phyloP scores from a whole-genome alignment of 257 asterid species.

The Eucommia ulmoides region DNA sequence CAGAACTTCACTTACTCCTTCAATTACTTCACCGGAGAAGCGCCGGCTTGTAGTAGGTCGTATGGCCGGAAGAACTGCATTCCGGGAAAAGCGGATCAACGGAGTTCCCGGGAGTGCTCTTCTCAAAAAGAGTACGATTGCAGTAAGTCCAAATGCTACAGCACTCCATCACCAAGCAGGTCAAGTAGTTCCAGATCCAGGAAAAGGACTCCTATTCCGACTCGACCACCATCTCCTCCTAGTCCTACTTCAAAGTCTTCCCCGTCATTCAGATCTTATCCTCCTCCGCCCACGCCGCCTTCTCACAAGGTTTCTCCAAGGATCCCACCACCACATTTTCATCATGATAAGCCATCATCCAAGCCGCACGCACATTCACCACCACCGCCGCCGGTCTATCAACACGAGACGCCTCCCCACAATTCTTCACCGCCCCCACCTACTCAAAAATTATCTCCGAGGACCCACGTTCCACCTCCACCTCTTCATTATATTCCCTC shows the following conservation, averaged over 20 bases:
- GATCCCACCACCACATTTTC: constrained; percentile 6
- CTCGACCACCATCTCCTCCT: not conserved
- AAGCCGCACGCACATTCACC: no score
- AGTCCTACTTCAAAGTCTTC: constrained; percentile 19
- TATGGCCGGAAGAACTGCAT: constrained; percentile 66
- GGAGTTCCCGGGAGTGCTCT: constrained; percentile 52
- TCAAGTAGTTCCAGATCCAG: constrained; percentile 1
- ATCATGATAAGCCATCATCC: no score
- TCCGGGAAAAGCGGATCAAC: constrained; percentile 48
- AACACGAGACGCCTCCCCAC: not conserved
- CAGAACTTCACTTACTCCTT: constrained; percentile 47
- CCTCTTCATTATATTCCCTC: constrained; percentile 7
- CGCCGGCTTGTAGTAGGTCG: constrained; percentile 27
- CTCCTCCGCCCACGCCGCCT: constrained; percentile 30
- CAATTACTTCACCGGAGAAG: constrained; percentile 47
- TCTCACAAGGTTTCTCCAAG: not conserved
- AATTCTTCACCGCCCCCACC: constrained; percentile 23
- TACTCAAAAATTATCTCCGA: constrained; percentile 3
- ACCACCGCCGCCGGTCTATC: constrained; percentile 6
- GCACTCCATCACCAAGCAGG: constrained; percentile 4
- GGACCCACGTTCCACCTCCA: constrained; percentile 9
- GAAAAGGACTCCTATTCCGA: constrained; percentile 11
- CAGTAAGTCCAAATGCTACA: constrained; percentile 41
- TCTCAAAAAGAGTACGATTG: constrained; percentile 70
- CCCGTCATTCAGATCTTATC: constrained; percentile 19